Base-by-base conservation (phyloP, 345 rosid genomes). In the Noccaea caerulescens region DNA sequence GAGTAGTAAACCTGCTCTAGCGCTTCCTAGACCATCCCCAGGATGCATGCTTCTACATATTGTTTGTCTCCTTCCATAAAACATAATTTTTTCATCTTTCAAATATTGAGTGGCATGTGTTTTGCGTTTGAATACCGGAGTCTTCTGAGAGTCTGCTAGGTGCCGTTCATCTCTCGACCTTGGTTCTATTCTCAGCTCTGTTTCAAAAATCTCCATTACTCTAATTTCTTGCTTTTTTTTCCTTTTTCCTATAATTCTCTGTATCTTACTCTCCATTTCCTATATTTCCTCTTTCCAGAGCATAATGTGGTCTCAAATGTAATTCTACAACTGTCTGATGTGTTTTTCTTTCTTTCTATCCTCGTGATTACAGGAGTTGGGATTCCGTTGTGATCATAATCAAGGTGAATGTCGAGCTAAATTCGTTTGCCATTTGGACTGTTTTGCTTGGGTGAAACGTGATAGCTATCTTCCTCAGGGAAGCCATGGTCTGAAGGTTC, bases 371-470 rank as follows among this genome's bases (percentile, higher is more conserved):
- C 82, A 93, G 97, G 98, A 89, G 79, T 75, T 93, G 47, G 98
- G 98, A 39, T 91, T 93, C 76, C 91, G 84, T 64, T 91, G 96
- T 42, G 90, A 93, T 81, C 81, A 84, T 54, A 93, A 79, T 72
- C 97, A 91, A 77, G 98, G 98, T 63, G 97, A 93, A 80, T 93
- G 98, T 71, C 97, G 86, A 77, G 84, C 96, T 72, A 91, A 85
- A 80, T 91, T 91, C 77, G 83, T 90, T 62, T 93, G 98, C 77
- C 98, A 93, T 83, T 81, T 93, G 79, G 98, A 93, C 82, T 93
- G 97, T 83, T 89, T 87, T 82, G 98, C 98, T 73, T 93, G 98
- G 98, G 98, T 93, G 76, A 93, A 91, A 80, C 97, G 98, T 80
- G 98, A 93, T 63, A 93, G 98, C 80, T 93, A 93, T 85, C 96